Evolutionary conservation across 495 filamentous ascomycete species (phyloP).

Genomic region (Jackrogersella minutella): DNA sequence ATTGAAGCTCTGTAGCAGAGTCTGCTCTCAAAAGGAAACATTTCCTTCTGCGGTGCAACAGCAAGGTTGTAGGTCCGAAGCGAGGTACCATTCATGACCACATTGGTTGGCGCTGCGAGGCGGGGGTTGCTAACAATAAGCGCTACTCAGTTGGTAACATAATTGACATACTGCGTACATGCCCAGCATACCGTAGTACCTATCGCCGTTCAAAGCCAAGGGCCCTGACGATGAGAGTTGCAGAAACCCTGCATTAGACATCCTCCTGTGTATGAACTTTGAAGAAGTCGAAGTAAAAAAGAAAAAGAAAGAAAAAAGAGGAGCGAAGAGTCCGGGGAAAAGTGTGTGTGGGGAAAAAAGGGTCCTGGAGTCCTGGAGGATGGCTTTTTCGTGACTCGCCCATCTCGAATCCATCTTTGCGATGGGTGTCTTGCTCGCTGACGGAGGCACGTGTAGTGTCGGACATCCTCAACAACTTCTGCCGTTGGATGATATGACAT

Average conservation of each 20-base stretch:
- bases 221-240: slow-evolving; percentile 26
- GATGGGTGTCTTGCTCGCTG: slow-evolving; percentile 18
- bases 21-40: slow-evolving; percentile 18
- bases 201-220: slow-evolving; percentile 6
- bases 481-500: slow-evolving; percentile 37
- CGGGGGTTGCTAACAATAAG: slow-evolving; percentile 30
- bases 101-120: slow-evolving; percentile 26
- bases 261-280: slow-evolving; percentile 13
- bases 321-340: slow-evolving; percentile 32
- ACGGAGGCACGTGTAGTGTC: slow-evolving; percentile 32
- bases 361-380: slow-evolving; percentile 29
- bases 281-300: too few species aligned
- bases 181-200: too few species aligned
- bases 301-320: too few species aligned
- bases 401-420: too few species aligned
- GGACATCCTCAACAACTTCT: slow-evolving; percentile 20
- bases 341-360: slow-evolving; percentile 35
- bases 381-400: slow-evolving; percentile 24
- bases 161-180: too few species aligned
- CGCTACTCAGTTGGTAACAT: slow-evolving; percentile 19
- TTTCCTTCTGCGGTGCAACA: slow-evolving; percentile 34
- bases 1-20: slow-evolving; percentile 16
- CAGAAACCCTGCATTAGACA: slow-evolving; percentile 32
- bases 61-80: slow-evolving; percentile 33
- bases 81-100: slow-evolving; percentile 32